Percentiles rank a stretch among this genome's conserved stretches.
phyloP scores from a whole-genome alignment of 306 rosid species.

The Parietaria judaica region DNA sequence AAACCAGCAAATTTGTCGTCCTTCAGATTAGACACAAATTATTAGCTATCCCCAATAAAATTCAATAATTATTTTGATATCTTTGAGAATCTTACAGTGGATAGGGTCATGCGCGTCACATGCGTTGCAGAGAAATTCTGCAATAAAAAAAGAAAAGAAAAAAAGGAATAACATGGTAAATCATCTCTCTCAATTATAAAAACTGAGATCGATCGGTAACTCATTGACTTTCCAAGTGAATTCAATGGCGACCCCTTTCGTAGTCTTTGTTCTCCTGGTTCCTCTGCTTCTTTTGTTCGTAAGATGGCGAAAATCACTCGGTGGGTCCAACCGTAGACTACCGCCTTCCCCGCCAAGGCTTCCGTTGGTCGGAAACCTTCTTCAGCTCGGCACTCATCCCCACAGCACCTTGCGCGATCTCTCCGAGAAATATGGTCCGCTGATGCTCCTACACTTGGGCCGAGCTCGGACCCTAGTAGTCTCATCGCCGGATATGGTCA shows the following conservation, averaged over 20 bases:
- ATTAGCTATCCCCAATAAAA: too few species aligned
- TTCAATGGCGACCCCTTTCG: background rate
- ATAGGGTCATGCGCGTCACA: too few species aligned
- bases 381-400: slow-evolving; percentile 9
- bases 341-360: slow-evolving; percentile 31
- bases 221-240: too few species aligned
- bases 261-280: background rate
- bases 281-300: background rate
- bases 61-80: too few species aligned
- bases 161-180: too few species aligned
- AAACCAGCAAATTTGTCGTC: too few species aligned
- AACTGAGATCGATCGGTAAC: too few species aligned
- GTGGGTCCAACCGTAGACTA: background rate
- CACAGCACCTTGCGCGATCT: slow-evolving; percentile 17
- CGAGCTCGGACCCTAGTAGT: slow-evolving; percentile 12
- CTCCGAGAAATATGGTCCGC: slow-evolving; percentile 23
- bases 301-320: background rate
- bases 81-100: too few species aligned
- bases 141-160: too few species aligned
- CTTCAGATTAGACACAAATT: too few species aligned
- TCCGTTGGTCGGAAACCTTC: slow-evolving; percentile 23
- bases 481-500: background rate
- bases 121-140: too few species aligned
- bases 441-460: slow-evolving; percentile 14
- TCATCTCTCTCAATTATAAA: too few species aligned